Conservation (phyloP, 75 land plant species). For the Pinus albicaulis region DNA sequence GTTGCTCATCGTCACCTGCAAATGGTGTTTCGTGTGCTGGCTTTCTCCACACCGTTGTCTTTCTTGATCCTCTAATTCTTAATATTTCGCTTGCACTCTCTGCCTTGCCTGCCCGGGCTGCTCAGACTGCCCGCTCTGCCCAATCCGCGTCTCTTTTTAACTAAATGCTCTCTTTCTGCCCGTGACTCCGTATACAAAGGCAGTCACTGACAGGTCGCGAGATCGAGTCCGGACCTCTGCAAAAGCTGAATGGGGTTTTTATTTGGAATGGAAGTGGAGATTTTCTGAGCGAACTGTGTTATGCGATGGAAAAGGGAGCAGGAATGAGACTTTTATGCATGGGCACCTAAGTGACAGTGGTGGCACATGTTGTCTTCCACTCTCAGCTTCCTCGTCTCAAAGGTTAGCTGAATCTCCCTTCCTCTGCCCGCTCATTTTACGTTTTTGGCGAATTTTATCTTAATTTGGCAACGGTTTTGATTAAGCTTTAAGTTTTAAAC, state of each 20-base stretch:
- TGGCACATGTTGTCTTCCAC: not conserved
- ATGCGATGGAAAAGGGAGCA: not conserved
- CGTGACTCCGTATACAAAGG: too few species aligned
- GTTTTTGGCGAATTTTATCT: not conserved
- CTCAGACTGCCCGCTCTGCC: not conserved
- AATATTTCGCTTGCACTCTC: too few species aligned
- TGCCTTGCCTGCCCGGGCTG: not conserved
- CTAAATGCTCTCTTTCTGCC: not conserved
- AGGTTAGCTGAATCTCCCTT: not conserved
- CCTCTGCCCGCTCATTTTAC: not conserved
- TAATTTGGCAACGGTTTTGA: not conserved
- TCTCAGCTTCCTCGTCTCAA: not conserved
- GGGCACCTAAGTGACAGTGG: not conserved
- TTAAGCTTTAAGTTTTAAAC: not conserved
- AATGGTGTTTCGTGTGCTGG: not conserved
- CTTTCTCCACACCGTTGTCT: not conserved
- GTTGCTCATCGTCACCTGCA: too few species aligned
- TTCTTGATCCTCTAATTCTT: not conserved
- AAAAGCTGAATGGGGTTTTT: not conserved
- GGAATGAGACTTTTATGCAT: not conserved
- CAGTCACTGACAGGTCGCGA: not conserved
- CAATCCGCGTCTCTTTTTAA: not conserved
- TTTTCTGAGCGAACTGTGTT: not conserved
- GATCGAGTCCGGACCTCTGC: not conserved
- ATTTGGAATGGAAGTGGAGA: too few species aligned